phyloP scores from a whole-genome alignment of 1,139 yeast genomes.

The Scheffersomyces parashehatae region DNA sequence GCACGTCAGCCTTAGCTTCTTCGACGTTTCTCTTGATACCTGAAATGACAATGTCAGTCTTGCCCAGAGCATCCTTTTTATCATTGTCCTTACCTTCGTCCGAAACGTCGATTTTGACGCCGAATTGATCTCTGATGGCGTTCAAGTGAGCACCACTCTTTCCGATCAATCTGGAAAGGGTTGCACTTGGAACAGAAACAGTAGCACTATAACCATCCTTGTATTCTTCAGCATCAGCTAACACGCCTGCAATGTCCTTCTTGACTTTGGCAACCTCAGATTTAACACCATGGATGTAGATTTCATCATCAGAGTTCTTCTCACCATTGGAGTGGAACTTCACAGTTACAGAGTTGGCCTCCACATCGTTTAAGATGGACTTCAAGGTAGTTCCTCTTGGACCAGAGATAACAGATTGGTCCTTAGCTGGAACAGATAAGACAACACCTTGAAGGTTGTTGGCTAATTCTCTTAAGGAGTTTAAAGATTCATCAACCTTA shows the following conservation, averaged over 20 bases:
- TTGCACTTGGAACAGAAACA: slow-evolving; percentile 60
- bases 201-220: slow-evolving; percentile 58
- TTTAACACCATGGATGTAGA: slow-evolving; percentile 64
- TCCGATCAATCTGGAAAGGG: slow-evolving; percentile 83
- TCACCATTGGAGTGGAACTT: slow-evolving; percentile 41
- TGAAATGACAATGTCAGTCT: slow-evolving; percentile 59
- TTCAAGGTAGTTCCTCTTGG: slow-evolving; percentile 59
- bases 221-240: slow-evolving; percentile 63
- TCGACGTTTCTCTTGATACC: slow-evolving; percentile 84
- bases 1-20: slow-evolving; percentile 64
- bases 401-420: slow-evolving; percentile 62
- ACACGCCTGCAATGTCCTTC: slow-evolving; percentile 53
- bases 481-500: slow-evolving; percentile 50
- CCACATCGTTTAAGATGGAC: slow-evolving; percentile 44
- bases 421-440: slow-evolving; percentile 52
- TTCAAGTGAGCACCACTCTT: slow-evolving; percentile 78
- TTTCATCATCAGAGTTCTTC: slow-evolving; percentile 51
- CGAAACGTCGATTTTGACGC: slow-evolving; percentile 70
- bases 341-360: slow-evolving; percentile 40
- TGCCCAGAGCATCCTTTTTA: slow-evolving; percentile 38
- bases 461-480: slow-evolving; percentile 61
- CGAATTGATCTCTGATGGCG: slow-evolving; percentile 72
- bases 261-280: slow-evolving; percentile 54
- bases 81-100: slow-evolving; percentile 25
- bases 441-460: slow-evolving; percentile 52